Evolutionary conservation across 352 stramenopile genomes (phyloP).

Genomic region (Pythium brachiatum): DNA sequence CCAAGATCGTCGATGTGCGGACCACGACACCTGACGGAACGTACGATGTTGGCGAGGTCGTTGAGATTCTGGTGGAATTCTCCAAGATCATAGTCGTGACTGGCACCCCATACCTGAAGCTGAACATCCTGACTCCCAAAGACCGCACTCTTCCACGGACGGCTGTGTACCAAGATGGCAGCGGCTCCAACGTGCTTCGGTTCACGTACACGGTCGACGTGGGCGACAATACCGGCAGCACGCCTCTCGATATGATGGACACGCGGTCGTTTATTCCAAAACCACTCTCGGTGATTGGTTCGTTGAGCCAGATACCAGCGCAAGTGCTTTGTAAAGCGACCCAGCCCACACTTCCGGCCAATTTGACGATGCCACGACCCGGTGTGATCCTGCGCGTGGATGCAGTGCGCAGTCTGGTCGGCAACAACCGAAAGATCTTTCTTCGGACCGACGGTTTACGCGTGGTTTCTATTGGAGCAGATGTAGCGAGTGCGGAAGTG

Average conservation of each 20-base stretch:
- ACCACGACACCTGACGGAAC: constrained; percentile 46
- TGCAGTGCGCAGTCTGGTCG: constrained; percentile 55
- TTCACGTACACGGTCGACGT: constrained; percentile 49
- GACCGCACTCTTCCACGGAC: constrained; percentile 28
- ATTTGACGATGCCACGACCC: constrained; percentile 48
- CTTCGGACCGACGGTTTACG: constrained; percentile 60
- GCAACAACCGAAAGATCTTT: constrained; percentile 57
- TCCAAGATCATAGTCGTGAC: constrained; percentile 46
- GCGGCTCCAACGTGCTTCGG: constrained; percentile 34
- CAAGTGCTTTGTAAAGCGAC: constrained; percentile 40
- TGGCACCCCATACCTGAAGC: constrained; percentile 35
- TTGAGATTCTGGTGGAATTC: constrained; percentile 56
- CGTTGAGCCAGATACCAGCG: constrained; percentile 30
- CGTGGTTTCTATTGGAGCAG: constrained; percentile 31
- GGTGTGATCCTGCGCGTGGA: constrained; percentile 43
- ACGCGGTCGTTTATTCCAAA: constrained; percentile 39
- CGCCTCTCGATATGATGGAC: constrained; percentile 45
- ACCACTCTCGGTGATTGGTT: constrained; percentile 31
- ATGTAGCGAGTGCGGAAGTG: constrained; percentile 36
- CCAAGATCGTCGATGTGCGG: constrained; percentile 42
- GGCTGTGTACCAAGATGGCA: constrained; percentile 53
- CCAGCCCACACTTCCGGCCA: constrained; percentile 30
- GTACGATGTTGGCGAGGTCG: constrained; percentile 56
- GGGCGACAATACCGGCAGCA: constrained; percentile 43
- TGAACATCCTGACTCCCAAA: constrained; percentile 39